Base-by-base conservation (phyloP, 2,329 filamentous ascomycete genomes). In the Mariannaea sp. region DNA sequence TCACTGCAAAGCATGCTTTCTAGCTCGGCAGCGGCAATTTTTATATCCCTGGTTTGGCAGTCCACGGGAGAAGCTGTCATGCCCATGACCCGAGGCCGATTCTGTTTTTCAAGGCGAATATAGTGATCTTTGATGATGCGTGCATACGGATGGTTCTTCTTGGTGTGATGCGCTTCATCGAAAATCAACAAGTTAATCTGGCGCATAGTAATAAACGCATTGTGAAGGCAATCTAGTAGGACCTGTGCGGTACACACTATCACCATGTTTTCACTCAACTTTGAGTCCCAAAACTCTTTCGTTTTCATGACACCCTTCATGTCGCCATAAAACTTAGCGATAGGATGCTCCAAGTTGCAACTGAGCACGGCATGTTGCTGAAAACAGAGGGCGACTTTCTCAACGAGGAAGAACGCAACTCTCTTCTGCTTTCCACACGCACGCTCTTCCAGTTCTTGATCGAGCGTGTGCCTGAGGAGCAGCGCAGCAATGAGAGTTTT, bases 31-130 rank as follows among this genome's bases (percentile, higher is more conserved):
- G 90, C 89, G 30, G 89, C 90, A 55, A 83, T 77, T 13, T 79
- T 77, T 22, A 96, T 80, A 59, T 96, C 86, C 13, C 40, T 62
- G 0, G 82, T 81, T 65, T 90, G 88, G 0, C 90, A 85, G 73
- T 97, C 92, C 3, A 97, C 87, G 1, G 94, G 94, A 0, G 94
- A 97, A 7, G 94, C 94, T 1, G 94, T 99, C 93, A 97, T 97
- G 20, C 93, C 93, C 60, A 99, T 89, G 16, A 99, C 86, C 30
- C 86, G 87, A 4, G 94, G 94, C 4, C 85, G 80, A 0, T 69
- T 58, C 1, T 77, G 73, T 1, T 69, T 61, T 24, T 79, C 75
- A 7, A 27, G 7, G 2, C 79, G 72, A 1, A 84, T 65, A 66
- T 97, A 97, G 62, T 90, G 92, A 53, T 96, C 88, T 64, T 89